phyloP scores from a whole-genome alignment of 768 basidiomycete species.

The Neoboletus subvelutipes region DNA sequence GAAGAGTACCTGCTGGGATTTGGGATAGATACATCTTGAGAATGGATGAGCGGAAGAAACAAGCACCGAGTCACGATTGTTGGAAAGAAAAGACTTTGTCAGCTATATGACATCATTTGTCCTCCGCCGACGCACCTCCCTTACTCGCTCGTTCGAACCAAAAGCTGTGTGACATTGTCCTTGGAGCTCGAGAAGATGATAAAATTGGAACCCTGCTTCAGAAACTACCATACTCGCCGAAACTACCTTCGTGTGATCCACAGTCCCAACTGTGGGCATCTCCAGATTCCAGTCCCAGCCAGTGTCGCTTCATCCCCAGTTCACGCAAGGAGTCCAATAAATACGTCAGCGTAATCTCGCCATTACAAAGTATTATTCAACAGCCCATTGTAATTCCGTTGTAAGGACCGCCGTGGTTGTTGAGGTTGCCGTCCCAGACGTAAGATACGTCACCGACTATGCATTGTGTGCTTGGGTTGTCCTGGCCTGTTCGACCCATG shows the following conservation, averaged over 20 bases:
- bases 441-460: conserved; percentile 30
- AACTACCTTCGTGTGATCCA: background rate
- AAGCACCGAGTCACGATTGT: background rate
- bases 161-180: background rate
- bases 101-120: background rate
- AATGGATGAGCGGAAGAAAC: background rate
- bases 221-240: background rate
- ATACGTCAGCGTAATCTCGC: background rate
- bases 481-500: conserved; percentile 40
- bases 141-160: background rate
- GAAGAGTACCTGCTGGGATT: background rate
- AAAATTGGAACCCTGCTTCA: too few species aligned
- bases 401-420: conserved; percentile 47
- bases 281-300: too few species aligned
- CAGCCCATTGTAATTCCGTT: conserved; percentile 31
- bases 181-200: background rate
- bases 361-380: background rate
- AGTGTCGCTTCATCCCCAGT: background rate
- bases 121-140: too few species aligned
- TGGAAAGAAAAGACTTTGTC: background rate
- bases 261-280: too few species aligned
- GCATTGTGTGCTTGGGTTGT: conserved; percentile 47
- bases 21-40: background rate
- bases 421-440: conserved; percentile 41
- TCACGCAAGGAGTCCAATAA: background rate